phyloP scores from a whole-genome alignment of 352 stramenopile genomes.

The Globisporangium canariense region DNA sequence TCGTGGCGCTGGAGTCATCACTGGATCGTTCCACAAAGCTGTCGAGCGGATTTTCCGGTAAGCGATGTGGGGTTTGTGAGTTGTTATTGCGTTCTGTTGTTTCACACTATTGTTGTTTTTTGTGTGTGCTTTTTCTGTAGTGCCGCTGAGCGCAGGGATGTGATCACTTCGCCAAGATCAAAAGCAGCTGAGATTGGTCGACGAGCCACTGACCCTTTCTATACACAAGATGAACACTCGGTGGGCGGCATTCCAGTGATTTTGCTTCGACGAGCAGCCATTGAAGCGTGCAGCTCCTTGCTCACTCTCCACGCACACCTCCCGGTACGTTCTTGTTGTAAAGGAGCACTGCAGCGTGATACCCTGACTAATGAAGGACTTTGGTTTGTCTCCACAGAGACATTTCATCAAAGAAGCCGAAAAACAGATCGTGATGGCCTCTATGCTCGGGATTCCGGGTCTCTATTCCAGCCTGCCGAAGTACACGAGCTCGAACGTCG shows the following conservation, averaged over 20 bases:
- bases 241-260: slow-evolving; percentile 73
- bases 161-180: slow-evolving; percentile 23
- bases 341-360: background rate
- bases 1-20: slow-evolving; percentile 70
- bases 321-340: slow-evolving; percentile 31
- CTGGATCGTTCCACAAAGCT: slow-evolving; percentile 75
- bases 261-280: slow-evolving; percentile 65
- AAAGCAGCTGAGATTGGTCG: slow-evolving; percentile 32
- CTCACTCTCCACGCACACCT: slow-evolving; percentile 81
- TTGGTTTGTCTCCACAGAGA: slow-evolving; percentile 24
- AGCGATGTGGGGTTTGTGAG: background rate
- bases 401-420: slow-evolving; percentile 80
- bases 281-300: slow-evolving; percentile 80
- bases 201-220: slow-evolving; percentile 44
- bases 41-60: slow-evolving; percentile 77
- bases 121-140: slow-evolving; percentile 1
- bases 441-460: slow-evolving; percentile 63
- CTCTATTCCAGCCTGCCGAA: slow-evolving; percentile 81
- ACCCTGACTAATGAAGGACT: background rate
- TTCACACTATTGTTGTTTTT: slow-evolving; percentile 4
- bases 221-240: slow-evolving; percentile 55
- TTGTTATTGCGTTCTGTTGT: background rate
- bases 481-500: slow-evolving; percentile 83
- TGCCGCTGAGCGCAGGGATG: slow-evolving; percentile 33
- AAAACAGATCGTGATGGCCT: slow-evolving; percentile 51